phyloP scores from a whole-genome alignment of 345 rosid species.

The Cardamine resedifolia region DNA sequence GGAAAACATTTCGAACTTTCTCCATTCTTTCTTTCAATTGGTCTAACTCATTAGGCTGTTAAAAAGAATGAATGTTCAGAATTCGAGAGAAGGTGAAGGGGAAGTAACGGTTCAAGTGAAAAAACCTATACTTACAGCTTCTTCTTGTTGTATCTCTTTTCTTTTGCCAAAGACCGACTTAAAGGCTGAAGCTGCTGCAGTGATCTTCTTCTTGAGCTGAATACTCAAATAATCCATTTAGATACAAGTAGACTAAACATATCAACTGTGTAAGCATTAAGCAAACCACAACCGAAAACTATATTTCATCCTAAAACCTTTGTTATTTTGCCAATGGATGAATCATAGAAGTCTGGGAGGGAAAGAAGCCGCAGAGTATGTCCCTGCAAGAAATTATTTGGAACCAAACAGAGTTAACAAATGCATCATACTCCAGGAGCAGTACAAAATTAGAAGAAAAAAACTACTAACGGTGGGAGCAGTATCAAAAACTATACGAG shows the following conservation, averaged over 20 bases:
- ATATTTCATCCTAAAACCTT: conserved; percentile 49
- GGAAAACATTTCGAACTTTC: conserved; percentile 73
- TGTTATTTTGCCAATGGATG: conserved; percentile 73
- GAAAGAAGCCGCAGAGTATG: conserved; percentile 85
- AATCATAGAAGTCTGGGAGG: conserved; percentile 78
- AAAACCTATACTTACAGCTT: conserved; percentile 51
- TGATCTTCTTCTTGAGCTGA: conserved; percentile 68
- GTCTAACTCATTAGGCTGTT: conserved; percentile 59
- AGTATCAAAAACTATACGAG: conserved; percentile 71
- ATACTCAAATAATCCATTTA: conserved; percentile 15
- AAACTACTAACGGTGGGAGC: conserved; percentile 71
- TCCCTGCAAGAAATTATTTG: conserved; percentile 46
- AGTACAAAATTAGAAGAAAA: conserved; percentile 8
- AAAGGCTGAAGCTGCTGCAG: conserved; percentile 71
- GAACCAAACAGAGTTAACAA: conserved; percentile 1
- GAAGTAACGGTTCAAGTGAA: not conserved
- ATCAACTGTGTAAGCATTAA: conserved; percentile 1
- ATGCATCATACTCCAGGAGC: not conserved
- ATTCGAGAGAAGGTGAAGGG: not conserved
- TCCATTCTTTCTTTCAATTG: conserved; percentile 64
- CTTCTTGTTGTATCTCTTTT: conserved; percentile 44
- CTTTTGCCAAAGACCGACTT: conserved; percentile 65
- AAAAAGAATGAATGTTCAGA: conserved; percentile 19
- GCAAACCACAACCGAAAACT: not conserved
- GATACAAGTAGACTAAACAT: not conserved